Percentiles rank a stretch among this genome's conserved stretches.
Evolutionary conservation across 768 basidiomycete species (phyloP).

Genomic region (Panus rudis): DNA sequence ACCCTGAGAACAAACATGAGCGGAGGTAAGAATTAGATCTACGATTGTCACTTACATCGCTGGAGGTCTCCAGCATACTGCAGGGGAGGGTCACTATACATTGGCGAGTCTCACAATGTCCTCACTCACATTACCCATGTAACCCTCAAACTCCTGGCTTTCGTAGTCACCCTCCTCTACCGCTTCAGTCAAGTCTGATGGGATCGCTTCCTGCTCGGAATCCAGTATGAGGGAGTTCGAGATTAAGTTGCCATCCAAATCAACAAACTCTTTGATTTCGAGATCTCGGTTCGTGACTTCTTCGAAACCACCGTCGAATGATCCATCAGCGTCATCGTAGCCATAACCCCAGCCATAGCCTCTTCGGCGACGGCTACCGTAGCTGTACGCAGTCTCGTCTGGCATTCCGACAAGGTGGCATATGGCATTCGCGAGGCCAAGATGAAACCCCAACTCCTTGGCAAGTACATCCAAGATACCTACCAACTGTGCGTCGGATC

Average conservation of each 20-base stretch:
- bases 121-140: conserved; percentile 22
- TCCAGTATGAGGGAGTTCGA: conserved; percentile 1
- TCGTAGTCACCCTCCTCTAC: conserved; percentile 13
- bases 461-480: conserved; percentile 26
- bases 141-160: conserved; percentile 22
- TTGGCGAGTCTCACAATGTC: not conserved
- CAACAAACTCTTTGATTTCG: conserved; percentile 13
- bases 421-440: conserved; percentile 31
- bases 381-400: conserved; percentile 3
- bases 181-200: conserved; percentile 10
- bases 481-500: conserved; percentile 30
- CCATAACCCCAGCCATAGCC: not conserved
- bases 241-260: conserved; percentile 13
- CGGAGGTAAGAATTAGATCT: not conserved
- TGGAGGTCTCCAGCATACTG: conserved; percentile 17
- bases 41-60: conserved; percentile 14
- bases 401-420: conserved; percentile 18
- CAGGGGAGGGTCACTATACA: not conserved
- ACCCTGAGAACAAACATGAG: conserved; percentile 9
- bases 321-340: conserved; percentile 5
- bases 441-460: conserved; percentile 26
- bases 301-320: conserved; percentile 11
- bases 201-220: conserved; percentile 12
- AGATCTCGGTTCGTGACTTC: conserved; percentile 10
- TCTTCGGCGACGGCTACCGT: not conserved